Percentiles rank a stretch among this genome's conserved stretches.
Evolutionary conservation across 2,329 filamentous ascomycete species (phyloP).

Genomic region (Tolypocladium paradoxum): DNA sequence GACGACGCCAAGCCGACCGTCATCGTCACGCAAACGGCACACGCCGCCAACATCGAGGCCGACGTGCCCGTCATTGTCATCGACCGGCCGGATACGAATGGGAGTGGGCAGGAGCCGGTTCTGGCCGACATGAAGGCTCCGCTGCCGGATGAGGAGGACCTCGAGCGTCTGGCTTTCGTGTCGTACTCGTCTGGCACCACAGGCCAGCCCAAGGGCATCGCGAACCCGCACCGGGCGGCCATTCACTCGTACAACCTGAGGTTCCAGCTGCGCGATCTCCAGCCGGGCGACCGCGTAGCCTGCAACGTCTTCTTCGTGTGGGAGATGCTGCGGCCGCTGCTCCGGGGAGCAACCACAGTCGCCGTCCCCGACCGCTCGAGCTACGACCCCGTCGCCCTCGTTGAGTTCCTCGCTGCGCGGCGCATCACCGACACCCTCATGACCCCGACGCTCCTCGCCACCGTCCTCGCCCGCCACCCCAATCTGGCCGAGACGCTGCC

Average conservation of each 20-base stretch:
- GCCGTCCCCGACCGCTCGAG: slow-evolving; percentile 65
- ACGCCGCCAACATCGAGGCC: slow-evolving; percentile 54
- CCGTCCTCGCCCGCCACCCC: slow-evolving; percentile 59
- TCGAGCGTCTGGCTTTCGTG: slow-evolving; percentile 69
- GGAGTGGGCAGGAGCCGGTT: slow-evolving; percentile 11
- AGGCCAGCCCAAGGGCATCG: slow-evolving; percentile 71
- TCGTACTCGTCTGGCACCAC: slow-evolving; percentile 72
- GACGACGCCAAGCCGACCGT: slow-evolving; percentile 64
- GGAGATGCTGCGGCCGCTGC: slow-evolving; percentile 68
- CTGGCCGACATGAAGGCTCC: slow-evolving; percentile 31
- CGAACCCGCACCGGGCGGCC: slow-evolving; percentile 64
- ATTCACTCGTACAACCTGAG: slow-evolving; percentile 65
- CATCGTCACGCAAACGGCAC: slow-evolving; percentile 55
- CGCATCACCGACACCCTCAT: slow-evolving; percentile 71
- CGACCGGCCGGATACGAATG: slow-evolving; percentile 32
- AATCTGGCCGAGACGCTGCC: slow-evolving; percentile 53
- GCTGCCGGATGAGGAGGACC: slow-evolving; percentile 52
- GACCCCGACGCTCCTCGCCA: slow-evolving; percentile 69
- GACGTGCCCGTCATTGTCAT: slow-evolving; percentile 54
- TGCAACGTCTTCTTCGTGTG: slow-evolving; percentile 84
- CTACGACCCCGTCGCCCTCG: slow-evolving; percentile 65
- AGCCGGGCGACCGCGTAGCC: slow-evolving; percentile 66
- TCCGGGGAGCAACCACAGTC: slow-evolving; percentile 67
- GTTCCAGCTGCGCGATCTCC: slow-evolving; percentile 58
- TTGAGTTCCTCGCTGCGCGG: slow-evolving; percentile 56